These are phyloP conservation scores for Xylaria sp. DNA, from an alignment of 2,329 filamentous ascomycete species.

Conservation along the genomic window DNA sequence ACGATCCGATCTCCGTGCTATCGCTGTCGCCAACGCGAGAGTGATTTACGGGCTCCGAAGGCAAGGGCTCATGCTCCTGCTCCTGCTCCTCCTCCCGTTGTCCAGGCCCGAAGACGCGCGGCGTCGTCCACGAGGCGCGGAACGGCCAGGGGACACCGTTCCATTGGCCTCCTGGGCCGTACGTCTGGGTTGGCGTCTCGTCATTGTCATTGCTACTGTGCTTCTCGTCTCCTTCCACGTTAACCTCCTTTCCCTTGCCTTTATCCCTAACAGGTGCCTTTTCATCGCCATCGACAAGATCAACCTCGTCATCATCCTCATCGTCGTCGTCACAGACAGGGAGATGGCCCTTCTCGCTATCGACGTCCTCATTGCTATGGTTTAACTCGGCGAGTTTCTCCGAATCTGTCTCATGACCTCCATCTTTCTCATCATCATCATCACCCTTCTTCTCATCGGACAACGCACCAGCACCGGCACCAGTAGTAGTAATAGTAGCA, in stretches of 20 bases:
- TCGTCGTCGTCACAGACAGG: not conserved
- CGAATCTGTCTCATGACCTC: slow-evolving; percentile 20
- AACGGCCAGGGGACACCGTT: slow-evolving; percentile 34
- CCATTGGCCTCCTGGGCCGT: slow-evolving; percentile 19
- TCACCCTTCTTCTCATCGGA: not conserved
- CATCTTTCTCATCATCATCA: not conserved
- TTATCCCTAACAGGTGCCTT: slow-evolving; percentile 4
- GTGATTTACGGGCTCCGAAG: not conserved
- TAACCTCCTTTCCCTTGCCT: slow-evolving; percentile 28
- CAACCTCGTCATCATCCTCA: not conserved
- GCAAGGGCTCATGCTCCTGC: too few species aligned
- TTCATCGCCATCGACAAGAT: not conserved
- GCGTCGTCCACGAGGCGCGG: slow-evolving; percentile 28
- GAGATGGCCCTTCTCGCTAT: slow-evolving; percentile 14
- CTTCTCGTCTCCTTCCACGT: slow-evolving; percentile 24
- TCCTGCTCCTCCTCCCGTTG: too few species aligned
- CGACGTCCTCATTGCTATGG: slow-evolving; percentile 5
- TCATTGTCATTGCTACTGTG: not conserved
- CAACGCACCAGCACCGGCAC: too few species aligned
- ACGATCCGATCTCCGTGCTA: slow-evolving; percentile 22
- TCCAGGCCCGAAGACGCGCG: not conserved
- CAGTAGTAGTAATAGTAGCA: not conserved
- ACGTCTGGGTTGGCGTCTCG: slow-evolving; percentile 16
- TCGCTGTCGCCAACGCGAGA: slow-evolving; percentile 13
- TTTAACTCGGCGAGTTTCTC: slow-evolving; percentile 22